phyloP scores from a whole-genome alignment of 148 eudicot species.

The Vaccinium vitisidaea region DNA sequence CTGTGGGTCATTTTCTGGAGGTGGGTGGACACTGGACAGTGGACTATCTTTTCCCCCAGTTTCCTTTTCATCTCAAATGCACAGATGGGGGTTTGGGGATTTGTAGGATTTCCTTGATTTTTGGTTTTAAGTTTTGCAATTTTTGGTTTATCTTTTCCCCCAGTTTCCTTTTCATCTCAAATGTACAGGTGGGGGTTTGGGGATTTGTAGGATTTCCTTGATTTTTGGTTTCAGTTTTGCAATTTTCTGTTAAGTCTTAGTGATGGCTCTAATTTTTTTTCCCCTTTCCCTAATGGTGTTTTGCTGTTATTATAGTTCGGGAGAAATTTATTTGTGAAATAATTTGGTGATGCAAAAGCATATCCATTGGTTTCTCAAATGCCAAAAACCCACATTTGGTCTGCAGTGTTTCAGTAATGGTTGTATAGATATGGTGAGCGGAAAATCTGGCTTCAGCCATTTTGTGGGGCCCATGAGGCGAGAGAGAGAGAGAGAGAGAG shows the following conservation, averaged over 20 bases:
- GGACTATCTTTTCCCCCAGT: neutral
- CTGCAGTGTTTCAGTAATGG: neutral
- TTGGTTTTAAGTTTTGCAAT: neutral
- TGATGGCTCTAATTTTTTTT: neutral
- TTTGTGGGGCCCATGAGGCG: neutral
- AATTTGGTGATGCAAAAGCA: neutral
- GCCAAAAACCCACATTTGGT: neutral
- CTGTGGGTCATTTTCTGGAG: neutral
- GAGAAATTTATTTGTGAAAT: neutral
- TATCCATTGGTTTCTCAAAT: neutral
- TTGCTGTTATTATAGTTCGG: neutral
- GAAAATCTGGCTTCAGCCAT: neutral
- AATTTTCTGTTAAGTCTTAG: neutral
- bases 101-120: neutral
- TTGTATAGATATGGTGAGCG: neutral
- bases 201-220: neutral
- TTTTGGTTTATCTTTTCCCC: neutral
- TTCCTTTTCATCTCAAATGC: neutral
- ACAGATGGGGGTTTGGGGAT: neutral
- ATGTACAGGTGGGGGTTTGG: neutral
- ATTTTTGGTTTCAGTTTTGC: neutral
- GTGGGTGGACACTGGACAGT: neutral
- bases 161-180: neutral
- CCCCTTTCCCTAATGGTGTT: too few species aligned
- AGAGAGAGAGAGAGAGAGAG: neutral